Base-by-base conservation (phyloP, 306 rosid genomes). In the Citrullus amarus region DNA sequence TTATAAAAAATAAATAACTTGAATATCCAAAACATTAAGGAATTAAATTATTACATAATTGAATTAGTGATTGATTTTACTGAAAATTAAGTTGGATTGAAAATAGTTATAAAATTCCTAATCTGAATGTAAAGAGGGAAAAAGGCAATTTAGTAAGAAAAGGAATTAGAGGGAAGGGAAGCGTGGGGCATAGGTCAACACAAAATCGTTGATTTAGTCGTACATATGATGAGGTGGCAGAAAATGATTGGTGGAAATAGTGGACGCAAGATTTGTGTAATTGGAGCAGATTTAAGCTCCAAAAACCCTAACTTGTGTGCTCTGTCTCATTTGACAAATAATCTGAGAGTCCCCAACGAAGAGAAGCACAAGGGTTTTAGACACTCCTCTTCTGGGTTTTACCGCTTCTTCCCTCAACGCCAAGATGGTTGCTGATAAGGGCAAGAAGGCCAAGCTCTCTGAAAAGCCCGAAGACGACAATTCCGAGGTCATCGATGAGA, bases 371-470 rank as follows among this genome's bases (percentile, higher is more conserved):
- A 90, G 95, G 97, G 96, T 90, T 93, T 86, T 87, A 86, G 88
- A 32, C 58, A 36, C 41, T 17, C 25, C 9, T 36, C 71, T 72
- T 38, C 60, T 80, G 65, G 76, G 70, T 77, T 76, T 82, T 78
- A 9, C 69, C n/a, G 53, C 46, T 30, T 36, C 18, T 50, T 9
- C 41, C 50, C 46, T 32, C 25, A 32, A 75, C 57, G 54, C 16
- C 54, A 22, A 62, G 85, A 88, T 93, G 97, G 89, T 83, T 41
- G 88, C 86, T 9, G 96, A 89, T 83, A 93, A 84, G 63, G 77
- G 90, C 28, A 93, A 93, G 87, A 93, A 86, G 84, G 79, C 82
- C 56, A 93, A 89, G 89, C 80, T 81, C 2, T 22, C 87, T 0
- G 96, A 86, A 39, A 88, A 84, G 58, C 63, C 76, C 20, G 90